Evolutionary conservation across 1,284 basidiomycete species (phyloP), one percentile per base, ranked within the genome.

Genomic region (Sporisorium graminicola): DNA sequence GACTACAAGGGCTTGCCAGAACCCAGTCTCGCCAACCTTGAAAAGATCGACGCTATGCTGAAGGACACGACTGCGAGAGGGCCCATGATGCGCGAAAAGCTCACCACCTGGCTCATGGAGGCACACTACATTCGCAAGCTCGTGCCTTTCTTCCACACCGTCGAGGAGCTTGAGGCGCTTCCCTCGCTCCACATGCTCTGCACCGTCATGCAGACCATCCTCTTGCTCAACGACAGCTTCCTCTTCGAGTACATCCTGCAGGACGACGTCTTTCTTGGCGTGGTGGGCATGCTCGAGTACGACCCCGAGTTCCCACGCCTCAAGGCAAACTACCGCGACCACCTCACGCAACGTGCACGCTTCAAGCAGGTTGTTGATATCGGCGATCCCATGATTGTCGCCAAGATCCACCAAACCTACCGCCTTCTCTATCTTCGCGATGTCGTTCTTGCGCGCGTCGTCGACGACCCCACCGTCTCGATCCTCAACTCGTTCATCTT

Each of bases 251-350:
- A 95, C 85, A 93, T 99, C 76, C 89, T 99, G 42, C 92, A 94
- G 69, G 96, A 99, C 82, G 93, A 96, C 50, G 88, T 95, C 64
- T 98, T 98, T 86, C 89, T 93, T 77, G 94, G 93, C 59, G 93
- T 98, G 33, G 90, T 96, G 29, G 95, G 95, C 61, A 97, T 99
- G 89, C 91, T 99, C 74, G 96, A 99, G 89, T 99, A 99, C 86
- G 96, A 98, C 83, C 95, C 96, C 68, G 96, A 98, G 80, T 98
- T 96, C 85, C 96, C 96, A 12, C 89, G 88, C 16, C 91, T 96
- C 87, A 98, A 98, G 87, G 97, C 96, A 50, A 94, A 95, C 78
- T 99, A 98, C 85, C 94, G 96, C 54, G 91, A 95, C 65, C 97
- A 97, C 85, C 90, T 98, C 46, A 89, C 90, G 46, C 89, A 93